These are phyloP conservation scores for Nicotiana attenuata DNA, from an alignment of 257 asterid species.

Conservation along the genomic window DNA sequence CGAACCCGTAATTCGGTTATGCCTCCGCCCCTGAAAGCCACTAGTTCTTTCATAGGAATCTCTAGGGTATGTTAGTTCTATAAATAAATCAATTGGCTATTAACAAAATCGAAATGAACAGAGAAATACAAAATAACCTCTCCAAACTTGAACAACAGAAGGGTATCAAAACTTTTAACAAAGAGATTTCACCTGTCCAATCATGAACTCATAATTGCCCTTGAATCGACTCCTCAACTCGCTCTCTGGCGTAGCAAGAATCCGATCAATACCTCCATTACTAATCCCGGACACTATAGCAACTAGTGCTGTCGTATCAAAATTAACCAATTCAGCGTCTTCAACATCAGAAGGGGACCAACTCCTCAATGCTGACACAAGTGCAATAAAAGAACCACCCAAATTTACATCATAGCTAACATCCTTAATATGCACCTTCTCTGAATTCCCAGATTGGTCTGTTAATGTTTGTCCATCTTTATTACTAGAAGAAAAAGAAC, in stretches of 20 bases:
- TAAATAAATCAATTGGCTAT: not conserved
- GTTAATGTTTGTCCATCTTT: not conserved
- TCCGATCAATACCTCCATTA: slow-evolving; percentile 48
- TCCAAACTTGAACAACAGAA: slow-evolving; percentile 2
- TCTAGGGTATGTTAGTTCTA: not conserved
- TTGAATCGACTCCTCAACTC: slow-evolving; percentile 71
- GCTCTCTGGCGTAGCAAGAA: slow-evolving; percentile 60
- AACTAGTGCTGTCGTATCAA: slow-evolving; percentile 84
- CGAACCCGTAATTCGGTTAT: too few relatives aligned
- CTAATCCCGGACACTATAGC: slow-evolving; percentile 91
- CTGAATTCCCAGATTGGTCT: not conserved
- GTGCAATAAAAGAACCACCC: slow-evolving; percentile 44
- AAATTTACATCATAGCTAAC: slow-evolving; percentile 26
- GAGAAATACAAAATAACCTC: not conserved
- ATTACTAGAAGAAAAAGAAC: not conserved
- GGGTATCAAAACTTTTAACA: not conserved
- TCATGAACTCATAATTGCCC: slow-evolving; percentile 77
- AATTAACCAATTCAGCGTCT: slow-evolving; percentile 54
- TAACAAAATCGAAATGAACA: not conserved
- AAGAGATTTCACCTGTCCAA: slow-evolving; percentile 51
- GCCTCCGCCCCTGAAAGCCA: too few relatives aligned
- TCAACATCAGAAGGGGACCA: slow-evolving; percentile 13
- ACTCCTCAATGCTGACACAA: slow-evolving; percentile 52
- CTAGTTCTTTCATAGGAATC: not conserved
- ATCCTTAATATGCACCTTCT: not conserved